Evolutionary conservation across 805 yeast species (phyloP).

Genomic region (Candida silvicultrix): DNA sequence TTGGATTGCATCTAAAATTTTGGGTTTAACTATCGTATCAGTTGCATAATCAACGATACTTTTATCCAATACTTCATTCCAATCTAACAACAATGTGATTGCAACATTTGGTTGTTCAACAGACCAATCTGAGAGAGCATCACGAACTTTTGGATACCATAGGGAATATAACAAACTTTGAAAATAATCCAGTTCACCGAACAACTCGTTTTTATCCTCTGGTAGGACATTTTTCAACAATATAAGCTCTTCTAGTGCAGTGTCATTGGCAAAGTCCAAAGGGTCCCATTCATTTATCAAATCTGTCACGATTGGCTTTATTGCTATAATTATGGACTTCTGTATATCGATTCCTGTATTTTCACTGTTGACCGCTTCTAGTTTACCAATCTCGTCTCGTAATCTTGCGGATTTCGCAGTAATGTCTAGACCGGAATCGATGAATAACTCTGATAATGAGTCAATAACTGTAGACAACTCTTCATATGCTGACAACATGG

Average conservation of each 20-base stretch:
- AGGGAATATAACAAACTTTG: slow-evolving; percentile 28
- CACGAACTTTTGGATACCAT: slow-evolving; percentile 30
- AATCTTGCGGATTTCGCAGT: background rate
- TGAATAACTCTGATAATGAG: background rate
- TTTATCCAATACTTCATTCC: slow-evolving; percentile 32
- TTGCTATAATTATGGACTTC: slow-evolving; percentile 12
- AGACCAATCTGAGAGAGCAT: slow-evolving; percentile 31
- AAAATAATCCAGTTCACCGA: slow-evolving; percentile 19
- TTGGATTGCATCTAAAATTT: slow-evolving; percentile 26
- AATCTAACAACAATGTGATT: slow-evolving; percentile 32
- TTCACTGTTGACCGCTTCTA: background rate
- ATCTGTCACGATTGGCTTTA: slow-evolving; percentile 15
- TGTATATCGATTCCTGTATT: slow-evolving; percentile 5
- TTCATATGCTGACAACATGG: background rate
- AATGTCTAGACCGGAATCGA: background rate
- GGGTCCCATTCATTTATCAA: slow-evolving; percentile 33
- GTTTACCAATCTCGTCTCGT: background rate
- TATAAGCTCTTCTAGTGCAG: slow-evolving; percentile 23
- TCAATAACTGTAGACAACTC: background rate
- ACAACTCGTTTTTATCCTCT: background rate
- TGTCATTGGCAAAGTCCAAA: slow-evolving; percentile 23
- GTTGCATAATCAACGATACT: slow-evolving; percentile 23
- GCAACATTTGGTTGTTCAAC: slow-evolving; percentile 32
- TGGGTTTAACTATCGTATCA: slow-evolving; percentile 29
- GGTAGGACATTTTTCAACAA: slow-evolving; percentile 20